Evolutionary conservation across 768 basidiomycete genomes (phyloP).

Genomic region (Mycena epipterygia): DNA sequence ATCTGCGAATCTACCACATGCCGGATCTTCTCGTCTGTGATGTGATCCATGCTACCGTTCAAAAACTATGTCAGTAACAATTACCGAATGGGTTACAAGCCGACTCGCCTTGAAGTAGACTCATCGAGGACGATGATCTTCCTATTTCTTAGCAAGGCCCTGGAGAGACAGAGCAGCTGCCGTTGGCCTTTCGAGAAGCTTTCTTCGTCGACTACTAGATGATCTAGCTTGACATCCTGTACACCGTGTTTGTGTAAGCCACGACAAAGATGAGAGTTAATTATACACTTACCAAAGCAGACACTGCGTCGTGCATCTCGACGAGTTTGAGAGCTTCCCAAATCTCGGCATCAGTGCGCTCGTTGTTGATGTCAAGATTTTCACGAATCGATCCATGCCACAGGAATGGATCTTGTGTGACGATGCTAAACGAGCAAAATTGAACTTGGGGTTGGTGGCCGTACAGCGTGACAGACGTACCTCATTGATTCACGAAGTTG

Average conservation of each 20-base stretch:
- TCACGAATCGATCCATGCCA: conserved; percentile 26
- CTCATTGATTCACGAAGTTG: conserved; percentile 12
- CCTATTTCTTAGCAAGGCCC: conserved; percentile 21
- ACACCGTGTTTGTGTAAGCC: background rate
- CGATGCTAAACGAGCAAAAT: background rate
- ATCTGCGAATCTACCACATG: conserved; percentile 10
- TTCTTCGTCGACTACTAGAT: conserved; percentile 28
- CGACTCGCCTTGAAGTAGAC: conserved; percentile 19
- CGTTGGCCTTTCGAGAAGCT: conserved; percentile 27
- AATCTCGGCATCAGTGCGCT: conserved; percentile 13
- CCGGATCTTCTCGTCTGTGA: too few relatives aligned
- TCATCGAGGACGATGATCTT: conserved; percentile 26
- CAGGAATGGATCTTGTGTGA: too few relatives aligned
- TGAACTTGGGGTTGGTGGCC: background rate
- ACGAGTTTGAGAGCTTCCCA: conserved; percentile 26
- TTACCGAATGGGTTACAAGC: background rate
- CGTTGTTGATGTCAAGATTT: conserved; percentile 15
- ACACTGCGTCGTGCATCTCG: conserved; percentile 24
- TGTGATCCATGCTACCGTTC: conserved; percentile 18
- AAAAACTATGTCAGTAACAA: background rate
- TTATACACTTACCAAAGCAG: conserved; percentile 3
- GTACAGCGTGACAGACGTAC: background rate
- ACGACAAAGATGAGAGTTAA: background rate
- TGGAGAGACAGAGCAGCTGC: conserved; percentile 26
- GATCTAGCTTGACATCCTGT: conserved; percentile 24